Percentiles rank a stretch among this genome's conserved stretches.
Evolutionary conservation across 768 basidiomycete species (phyloP).

Genomic region (Rubroboletus satanas): DNA sequence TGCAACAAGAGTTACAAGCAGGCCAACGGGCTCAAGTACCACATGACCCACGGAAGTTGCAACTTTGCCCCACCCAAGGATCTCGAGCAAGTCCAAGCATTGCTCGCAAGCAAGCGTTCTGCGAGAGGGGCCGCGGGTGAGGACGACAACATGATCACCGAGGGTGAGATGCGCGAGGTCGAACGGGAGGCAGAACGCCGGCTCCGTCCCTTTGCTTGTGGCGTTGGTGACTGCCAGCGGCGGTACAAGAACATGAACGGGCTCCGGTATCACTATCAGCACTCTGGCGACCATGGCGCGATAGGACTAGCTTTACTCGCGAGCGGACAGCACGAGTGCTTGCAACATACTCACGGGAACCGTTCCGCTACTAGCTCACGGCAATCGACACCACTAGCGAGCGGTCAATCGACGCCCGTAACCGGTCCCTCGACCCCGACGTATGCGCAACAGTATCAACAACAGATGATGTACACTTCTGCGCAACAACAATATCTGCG

Average conservation of each 20-base stretch:
- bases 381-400: constrained; percentile 31
- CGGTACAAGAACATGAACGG: constrained; percentile 99
- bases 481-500: constrained; percentile 38
- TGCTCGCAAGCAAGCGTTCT: constrained; percentile 51
- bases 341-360: constrained; percentile 35
- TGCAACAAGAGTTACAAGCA: constrained; percentile 98
- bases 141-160: constrained; percentile 44
- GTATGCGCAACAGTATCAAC: constrained; percentile 33
- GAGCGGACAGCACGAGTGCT: constrained; percentile 61
- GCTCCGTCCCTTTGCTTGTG: constrained; percentile 83
- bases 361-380: constrained; percentile 30
- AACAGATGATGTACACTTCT: constrained; percentile 36
- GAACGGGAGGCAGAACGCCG: constrained; percentile 83
- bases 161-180: constrained; percentile 64
- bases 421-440: constrained; percentile 30
- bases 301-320: constrained; percentile 83
- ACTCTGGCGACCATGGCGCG: constrained; percentile 92
- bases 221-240: constrained; percentile 80
- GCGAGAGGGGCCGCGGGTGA: constrained; percentile 41
- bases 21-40: constrained; percentile 92
- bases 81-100: constrained; percentile 68
- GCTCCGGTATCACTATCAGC: constrained; percentile 92
- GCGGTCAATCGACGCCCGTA: constrained; percentile 32
- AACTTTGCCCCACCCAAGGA: constrained; percentile 91
- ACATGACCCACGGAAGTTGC: constrained; percentile 89